Percentiles rank a stretch among this genome's conserved stretches.
phyloP scores from a whole-genome alignment of 352 stramenopile species.

The Pythium phragmitis region DNA sequence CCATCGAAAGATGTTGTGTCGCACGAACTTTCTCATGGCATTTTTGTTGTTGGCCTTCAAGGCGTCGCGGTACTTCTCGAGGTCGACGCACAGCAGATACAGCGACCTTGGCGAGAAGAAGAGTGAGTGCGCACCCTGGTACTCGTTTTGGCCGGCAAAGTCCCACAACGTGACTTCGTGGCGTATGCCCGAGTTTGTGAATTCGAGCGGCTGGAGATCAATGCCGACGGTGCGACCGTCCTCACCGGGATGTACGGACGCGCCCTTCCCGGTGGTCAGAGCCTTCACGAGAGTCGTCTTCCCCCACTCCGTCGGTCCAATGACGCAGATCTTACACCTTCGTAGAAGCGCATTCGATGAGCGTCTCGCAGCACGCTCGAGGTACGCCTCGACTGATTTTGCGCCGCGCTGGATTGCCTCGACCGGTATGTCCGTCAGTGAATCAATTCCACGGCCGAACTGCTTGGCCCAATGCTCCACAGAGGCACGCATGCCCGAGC shows the following conservation, averaged over 20 bases:
- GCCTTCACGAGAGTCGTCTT: conserved; percentile 17
- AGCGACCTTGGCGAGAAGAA: conserved; percentile 14
- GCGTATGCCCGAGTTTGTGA: neutral
- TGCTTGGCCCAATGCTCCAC: conserved; percentile 19
- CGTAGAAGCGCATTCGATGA: conserved; percentile 5
- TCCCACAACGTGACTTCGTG: conserved; percentile 17
- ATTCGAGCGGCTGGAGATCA: conserved; percentile 1
- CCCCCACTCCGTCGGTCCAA: conserved; percentile 16
- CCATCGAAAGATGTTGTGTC: conserved; percentile 17
- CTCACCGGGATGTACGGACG: conserved; percentile 10
- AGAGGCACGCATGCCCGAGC: conserved; percentile 11
- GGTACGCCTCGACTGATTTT: conserved; percentile 11
- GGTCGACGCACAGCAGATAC: conserved; percentile 18
- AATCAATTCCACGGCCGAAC: conserved; percentile 6
- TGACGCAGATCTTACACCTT: conserved; percentile 17
- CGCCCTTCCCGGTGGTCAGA: conserved; percentile 11
- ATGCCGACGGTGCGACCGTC: conserved; percentile 16
- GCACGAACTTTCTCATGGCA: conserved; percentile 14
- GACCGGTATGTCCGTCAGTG: conserved; percentile 11
- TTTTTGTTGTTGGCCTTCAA: conserved; percentile 12
- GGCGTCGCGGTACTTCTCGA: conserved; percentile 14
- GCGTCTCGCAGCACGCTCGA: conserved; percentile 6
- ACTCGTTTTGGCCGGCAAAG: conserved; percentile 20
- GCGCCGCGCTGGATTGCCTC: conserved; percentile 1
- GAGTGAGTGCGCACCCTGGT: conserved; percentile 14